Conservation (phyloP, 345 rosid genomes). For the Eucalyptus leucophloia region DNA sequence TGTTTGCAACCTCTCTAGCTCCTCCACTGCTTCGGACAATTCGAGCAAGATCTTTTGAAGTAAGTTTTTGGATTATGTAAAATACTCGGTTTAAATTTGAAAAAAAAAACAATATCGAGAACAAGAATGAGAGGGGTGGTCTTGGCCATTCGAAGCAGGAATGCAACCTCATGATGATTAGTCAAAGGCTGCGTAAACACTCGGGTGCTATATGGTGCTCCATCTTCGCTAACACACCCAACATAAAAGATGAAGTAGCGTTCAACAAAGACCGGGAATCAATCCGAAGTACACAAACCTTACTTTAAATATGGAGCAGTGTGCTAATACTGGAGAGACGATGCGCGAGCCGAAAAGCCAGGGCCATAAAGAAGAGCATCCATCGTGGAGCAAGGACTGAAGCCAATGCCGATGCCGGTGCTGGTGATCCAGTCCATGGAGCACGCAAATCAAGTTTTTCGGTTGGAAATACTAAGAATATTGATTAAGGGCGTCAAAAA, state of each 20-base stretch:
- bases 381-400: neutral
- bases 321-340: neutral
- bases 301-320: neutral
- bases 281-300: neutral
- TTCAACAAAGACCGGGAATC: neutral
- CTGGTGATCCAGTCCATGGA: too few species aligned
- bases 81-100: neutral
- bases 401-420: neutral
- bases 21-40: neutral
- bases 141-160: too few species aligned
- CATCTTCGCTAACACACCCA: neutral
- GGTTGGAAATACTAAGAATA: too few species aligned
- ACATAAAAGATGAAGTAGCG: neutral
- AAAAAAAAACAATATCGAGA: neutral
- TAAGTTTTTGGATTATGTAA: neutral
- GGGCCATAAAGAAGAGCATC: neutral
- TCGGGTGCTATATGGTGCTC: neutral
- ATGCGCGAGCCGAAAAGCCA: neutral
- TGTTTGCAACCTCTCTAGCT: neutral
- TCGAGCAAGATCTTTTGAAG: neutral
- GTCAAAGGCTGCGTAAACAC: neutral
- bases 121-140: neutral
- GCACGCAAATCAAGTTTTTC: too few species aligned
- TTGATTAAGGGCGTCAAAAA: too few species aligned
- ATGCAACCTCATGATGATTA: neutral